These are phyloP conservation scores for Arthrobotrys sphaeroides DNA, from an alignment of 2,329 filamentous ascomycete species.

Conservation along the genomic window DNA sequence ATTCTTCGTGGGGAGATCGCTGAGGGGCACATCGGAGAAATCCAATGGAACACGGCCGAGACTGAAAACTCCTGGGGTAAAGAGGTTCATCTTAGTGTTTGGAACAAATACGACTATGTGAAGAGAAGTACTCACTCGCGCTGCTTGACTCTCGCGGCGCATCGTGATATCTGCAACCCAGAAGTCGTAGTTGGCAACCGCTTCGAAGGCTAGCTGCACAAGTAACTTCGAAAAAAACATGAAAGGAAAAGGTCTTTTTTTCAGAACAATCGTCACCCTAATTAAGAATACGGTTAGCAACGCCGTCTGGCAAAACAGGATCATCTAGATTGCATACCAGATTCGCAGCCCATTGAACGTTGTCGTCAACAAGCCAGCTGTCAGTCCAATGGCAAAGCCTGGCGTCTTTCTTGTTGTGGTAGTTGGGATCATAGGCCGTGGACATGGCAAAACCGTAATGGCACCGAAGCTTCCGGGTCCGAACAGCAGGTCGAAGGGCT, in stretches of 20 bases:
- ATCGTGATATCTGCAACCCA: conserved; percentile 16
- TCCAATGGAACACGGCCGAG: conserved; percentile 19
- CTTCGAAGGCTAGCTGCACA: background rate
- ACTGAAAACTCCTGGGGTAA: conserved; percentile 11
- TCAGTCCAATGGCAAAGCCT: background rate
- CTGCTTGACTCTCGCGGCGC: conserved; percentile 9
- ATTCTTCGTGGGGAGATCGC: background rate
- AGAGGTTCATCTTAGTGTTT: background rate
- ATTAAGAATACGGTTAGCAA: background rate
- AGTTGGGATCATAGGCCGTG: background rate
- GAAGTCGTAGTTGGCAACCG: background rate
- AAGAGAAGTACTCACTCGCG: background rate
- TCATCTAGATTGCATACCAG: conserved; percentile 9
- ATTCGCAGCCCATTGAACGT: conserved; percentile 27
- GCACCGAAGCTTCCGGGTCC: conserved; percentile 12
- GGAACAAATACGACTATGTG: background rate
- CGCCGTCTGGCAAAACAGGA: too few species aligned
- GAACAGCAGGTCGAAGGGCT: conserved; percentile 5
- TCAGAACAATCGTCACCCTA: conserved; percentile 26
- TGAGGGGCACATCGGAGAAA: conserved; percentile 11
- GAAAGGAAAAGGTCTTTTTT: background rate
- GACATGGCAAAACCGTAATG: conserved; percentile 28
- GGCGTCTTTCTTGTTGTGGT: conserved; percentile 1
- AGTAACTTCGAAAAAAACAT: background rate
- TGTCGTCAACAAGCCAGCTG: conserved; percentile 8